Evolutionary conservation across 768 basidiomycete species (phyloP).

Genomic region (Kwoniella pini): DNA sequence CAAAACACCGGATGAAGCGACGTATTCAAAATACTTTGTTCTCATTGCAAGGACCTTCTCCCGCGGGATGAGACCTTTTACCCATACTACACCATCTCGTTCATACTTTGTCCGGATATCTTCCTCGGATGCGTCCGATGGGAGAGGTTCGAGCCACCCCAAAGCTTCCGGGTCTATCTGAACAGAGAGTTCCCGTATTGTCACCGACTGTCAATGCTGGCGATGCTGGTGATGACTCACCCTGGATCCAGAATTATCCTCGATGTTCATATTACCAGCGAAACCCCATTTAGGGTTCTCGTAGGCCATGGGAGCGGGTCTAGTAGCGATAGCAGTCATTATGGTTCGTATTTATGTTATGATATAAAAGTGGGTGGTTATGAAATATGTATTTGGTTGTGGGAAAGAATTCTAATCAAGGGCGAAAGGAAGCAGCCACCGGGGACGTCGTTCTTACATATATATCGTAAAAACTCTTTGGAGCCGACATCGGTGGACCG

Average conservation of each 20-base stretch:
- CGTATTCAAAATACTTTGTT: not conserved
- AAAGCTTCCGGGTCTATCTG: not conserved
- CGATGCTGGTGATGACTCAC: not conserved
- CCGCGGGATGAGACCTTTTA: not conserved
- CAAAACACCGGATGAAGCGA: not conserved
- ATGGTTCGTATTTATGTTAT: too few relatives aligned
- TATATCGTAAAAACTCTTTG: too few relatives aligned
- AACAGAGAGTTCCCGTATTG: not conserved
- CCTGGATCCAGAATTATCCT: not conserved
- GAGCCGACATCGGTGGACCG: too few relatives aligned
- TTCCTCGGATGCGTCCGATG: not conserved
- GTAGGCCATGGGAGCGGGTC: not conserved
- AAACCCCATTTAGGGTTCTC: not conserved
- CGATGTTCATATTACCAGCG: not conserved
- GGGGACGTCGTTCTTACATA: too few relatives aligned
- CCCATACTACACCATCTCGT: not conserved
- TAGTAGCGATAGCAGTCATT: not conserved
- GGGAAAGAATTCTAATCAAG: too few relatives aligned
- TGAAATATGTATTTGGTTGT: too few relatives aligned
- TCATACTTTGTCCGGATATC: not conserved
- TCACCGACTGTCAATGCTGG: not conserved
- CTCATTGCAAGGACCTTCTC: not conserved
- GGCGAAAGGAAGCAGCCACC: too few relatives aligned
- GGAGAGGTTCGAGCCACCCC: not conserved
- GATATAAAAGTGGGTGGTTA: too few relatives aligned